Evolutionary conservation across 2,329 filamentous ascomycete species (phyloP).

Genomic region (Teratosphaeria epicoccoides): DNA sequence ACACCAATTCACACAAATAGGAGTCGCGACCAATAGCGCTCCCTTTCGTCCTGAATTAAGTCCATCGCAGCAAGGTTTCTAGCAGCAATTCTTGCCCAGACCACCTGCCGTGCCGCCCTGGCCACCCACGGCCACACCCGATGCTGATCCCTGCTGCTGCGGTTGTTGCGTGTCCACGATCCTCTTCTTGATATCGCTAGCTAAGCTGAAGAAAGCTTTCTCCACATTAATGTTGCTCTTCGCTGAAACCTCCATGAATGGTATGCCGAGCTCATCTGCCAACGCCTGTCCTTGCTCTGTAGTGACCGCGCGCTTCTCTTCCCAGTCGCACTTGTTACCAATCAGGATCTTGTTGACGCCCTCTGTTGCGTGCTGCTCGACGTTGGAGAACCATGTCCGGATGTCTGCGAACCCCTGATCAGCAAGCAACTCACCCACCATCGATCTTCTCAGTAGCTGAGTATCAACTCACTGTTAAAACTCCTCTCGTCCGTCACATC

Average conservation of each 20-base stretch:
- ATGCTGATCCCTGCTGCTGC: constrained; percentile 64
- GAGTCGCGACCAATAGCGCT: neutral
- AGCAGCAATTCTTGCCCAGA: constrained; percentile 54
- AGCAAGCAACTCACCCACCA: constrained; percentile 12
- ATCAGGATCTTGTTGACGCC: constrained; percentile 99
- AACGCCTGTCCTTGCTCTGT: constrained; percentile 88
- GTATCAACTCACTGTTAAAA: constrained; percentile 67
- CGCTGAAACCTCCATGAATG: constrained; percentile 95
- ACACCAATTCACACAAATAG: neutral
- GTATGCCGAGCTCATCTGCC: constrained; percentile 90
- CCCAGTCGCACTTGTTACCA: constrained; percentile 99
- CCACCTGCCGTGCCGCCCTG: constrained; percentile 19
- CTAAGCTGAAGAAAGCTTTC: constrained; percentile 93
- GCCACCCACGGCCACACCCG: constrained; percentile 22
- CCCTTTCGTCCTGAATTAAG: neutral
- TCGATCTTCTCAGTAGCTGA: neutral
- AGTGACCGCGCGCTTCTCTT: constrained; percentile 92
- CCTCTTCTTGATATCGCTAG: constrained; percentile 95
- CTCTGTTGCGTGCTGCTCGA: constrained; percentile 95
- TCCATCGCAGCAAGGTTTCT: constrained; percentile 19
- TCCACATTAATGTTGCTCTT: constrained; percentile 99
- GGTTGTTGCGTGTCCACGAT: constrained; percentile 68
- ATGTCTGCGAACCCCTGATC: constrained; percentile 58
- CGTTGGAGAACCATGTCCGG: constrained; percentile 98
- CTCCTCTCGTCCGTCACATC: constrained; percentile 95